These are phyloP conservation scores for Oryza brachyantha DNA, from an alignment of 176 grass and related monocot species.

Conservation along the genomic window DNA sequence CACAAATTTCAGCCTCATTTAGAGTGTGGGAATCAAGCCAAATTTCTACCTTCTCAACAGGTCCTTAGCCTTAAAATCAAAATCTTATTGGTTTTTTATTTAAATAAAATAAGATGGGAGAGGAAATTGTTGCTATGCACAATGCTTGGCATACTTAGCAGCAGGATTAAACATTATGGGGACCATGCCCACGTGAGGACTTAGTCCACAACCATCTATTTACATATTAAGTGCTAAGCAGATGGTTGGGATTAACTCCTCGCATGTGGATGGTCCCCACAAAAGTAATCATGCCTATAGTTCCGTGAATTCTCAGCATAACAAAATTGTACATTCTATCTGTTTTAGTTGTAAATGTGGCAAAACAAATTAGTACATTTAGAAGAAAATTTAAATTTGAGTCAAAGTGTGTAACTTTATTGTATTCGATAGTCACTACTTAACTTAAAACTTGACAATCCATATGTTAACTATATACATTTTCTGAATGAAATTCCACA, in stretches of 20 bases:
- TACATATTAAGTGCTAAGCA: not conserved
- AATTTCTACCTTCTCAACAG: too few relatives aligned
- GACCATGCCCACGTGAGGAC: not conserved
- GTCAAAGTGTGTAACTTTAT: too few relatives aligned
- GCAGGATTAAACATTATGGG: not conserved
- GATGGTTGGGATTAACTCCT: not conserved
- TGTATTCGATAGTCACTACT: not conserved
- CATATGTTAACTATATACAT: not conserved
- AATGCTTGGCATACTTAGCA: not conserved
- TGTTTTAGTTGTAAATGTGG: not conserved
- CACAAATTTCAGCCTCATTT: not conserved
- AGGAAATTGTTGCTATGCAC: not conserved
- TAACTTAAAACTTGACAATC: not conserved
- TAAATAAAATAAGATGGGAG: not conserved
- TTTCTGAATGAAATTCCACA: not conserved
- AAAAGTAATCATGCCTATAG: not conserved
- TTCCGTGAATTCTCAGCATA: not conserved
- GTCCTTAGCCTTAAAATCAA: not conserved
- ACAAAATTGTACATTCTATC: not conserved
- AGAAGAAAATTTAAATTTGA: too few relatives aligned
- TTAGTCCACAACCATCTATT: not conserved
- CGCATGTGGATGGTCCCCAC: not conserved
- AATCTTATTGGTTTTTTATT: not conserved
- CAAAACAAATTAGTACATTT: not conserved
- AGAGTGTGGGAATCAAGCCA: too few relatives aligned